Conservation (phyloP, 2,329 filamentous ascomycete species). For the Clonostachys chloroleuca region DNA sequence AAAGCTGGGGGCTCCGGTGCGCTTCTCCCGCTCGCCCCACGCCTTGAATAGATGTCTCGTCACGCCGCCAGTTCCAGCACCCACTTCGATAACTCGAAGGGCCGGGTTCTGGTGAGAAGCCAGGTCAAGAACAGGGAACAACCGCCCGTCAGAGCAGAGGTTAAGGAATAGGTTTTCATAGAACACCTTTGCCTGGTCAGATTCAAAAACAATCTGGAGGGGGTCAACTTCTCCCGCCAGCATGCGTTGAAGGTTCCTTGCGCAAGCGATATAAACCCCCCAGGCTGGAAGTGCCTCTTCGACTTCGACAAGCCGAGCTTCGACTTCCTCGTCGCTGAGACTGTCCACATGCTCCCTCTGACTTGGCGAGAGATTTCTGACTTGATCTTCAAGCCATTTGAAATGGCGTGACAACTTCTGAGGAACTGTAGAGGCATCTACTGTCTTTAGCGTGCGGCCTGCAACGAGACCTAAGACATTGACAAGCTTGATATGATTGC, state of each 20-base stretch:
- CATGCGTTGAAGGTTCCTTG: not conserved
- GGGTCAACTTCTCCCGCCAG: not conserved
- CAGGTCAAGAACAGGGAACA: not conserved
- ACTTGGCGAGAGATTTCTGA: no score
- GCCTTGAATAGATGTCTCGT: not conserved
- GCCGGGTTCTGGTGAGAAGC: conserved; percentile 3
- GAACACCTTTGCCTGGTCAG: not conserved
- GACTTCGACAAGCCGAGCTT: not conserved
- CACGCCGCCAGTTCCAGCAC: conserved; percentile 1
- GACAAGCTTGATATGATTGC: no score
- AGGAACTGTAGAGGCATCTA: no score
- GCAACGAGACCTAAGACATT: no score
- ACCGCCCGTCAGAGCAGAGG: not conserved
- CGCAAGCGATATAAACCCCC: not conserved
- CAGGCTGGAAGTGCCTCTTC: not conserved
- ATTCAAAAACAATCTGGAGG: not conserved
- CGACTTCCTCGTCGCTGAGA: not conserved
- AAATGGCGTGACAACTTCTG: no score
- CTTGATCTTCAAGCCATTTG: no score
- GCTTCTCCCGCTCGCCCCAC: conserved; percentile 36
- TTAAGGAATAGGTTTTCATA: not conserved
- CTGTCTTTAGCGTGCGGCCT: no score
- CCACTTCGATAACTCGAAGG: conserved; percentile 2
- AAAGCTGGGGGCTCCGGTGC: conserved; percentile 16
- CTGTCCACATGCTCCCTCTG: not conserved